Conservation (phyloP, 371 early-diverging fungal genomes). For the Mucor indicus region DNA sequence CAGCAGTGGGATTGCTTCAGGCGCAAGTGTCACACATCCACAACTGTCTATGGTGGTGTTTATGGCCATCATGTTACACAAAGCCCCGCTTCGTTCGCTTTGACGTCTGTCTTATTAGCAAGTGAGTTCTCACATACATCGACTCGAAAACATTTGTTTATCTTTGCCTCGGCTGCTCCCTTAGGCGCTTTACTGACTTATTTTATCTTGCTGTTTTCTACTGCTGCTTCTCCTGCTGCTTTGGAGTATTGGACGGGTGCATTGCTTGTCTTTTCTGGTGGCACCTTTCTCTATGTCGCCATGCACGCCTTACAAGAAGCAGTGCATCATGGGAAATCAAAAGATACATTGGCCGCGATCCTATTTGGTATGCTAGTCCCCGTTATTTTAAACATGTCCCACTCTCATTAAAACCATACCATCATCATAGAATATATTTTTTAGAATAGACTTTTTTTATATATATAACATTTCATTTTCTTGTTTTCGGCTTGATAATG, state of each 20-base stretch:
- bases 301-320: constrained; percentile 52
- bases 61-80: constrained; percentile 94
- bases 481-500: too few relatives aligned
- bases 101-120: constrained; percentile 78
- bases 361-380: constrained; percentile 37
- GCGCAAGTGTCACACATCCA: constrained; percentile 69
- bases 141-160: constrained; percentile 72
- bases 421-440: too few relatives aligned
- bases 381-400: constrained; percentile 24
- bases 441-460: too few relatives aligned
- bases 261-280: constrained; percentile 79
- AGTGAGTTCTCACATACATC: constrained; percentile 62
- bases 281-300: constrained; percentile 92
- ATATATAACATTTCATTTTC: too few relatives aligned
- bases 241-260: constrained; percentile 81
- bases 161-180: constrained; percentile 85
- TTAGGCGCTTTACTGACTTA: constrained; percentile 78
- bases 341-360: constrained; percentile 12
- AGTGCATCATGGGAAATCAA: constrained; percentile 1
- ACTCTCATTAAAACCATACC: constrained; percentile 35
- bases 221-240: constrained; percentile 23
- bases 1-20: constrained; percentile 93
- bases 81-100: constrained; percentile 91
- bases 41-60: constrained; percentile 85
- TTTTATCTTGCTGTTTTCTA: constrained; percentile 37